Percentiles rank a stretch among this genome's conserved stretches.
These are phyloP conservation scores for Scheffersomyces illinoinensis DNA, from an alignment of 1,139 yeast species.

Conservation along the genomic window DNA sequence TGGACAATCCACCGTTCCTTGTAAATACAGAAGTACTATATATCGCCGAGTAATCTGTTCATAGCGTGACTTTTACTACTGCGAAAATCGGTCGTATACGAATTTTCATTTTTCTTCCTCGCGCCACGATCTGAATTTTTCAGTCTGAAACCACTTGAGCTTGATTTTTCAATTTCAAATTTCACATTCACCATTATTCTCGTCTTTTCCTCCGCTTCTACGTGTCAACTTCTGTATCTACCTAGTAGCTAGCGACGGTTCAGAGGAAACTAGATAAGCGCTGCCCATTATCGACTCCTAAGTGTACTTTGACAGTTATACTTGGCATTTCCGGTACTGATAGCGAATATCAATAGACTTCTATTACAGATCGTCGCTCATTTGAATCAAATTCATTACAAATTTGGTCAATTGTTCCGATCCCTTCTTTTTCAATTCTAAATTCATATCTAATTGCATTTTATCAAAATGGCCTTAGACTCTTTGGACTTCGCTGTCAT, in stretches of 20 bases:
- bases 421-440: background rate
- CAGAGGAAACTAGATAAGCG: background rate
- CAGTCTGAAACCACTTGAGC: background rate
- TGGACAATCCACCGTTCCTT: background rate
- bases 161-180: background rate
- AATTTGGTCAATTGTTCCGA: background rate
- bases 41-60: background rate
- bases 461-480: conserved; percentile 51
- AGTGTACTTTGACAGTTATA: background rate
- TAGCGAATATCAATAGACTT: background rate
- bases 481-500: conserved; percentile 71
- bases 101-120: background rate
- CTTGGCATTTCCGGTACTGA: background rate
- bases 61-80: background rate
- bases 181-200: background rate
- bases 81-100: background rate
- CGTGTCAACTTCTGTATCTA: background rate
- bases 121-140: background rate
- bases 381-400: background rate
- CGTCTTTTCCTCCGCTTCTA: background rate
- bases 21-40: background rate
- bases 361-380: background rate
- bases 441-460: background rate
- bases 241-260: background rate
- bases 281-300: no score